A percentile compares a stretch with the other conserved stretches of the same genome.
Evolutionary conservation across 1,284 basidiomycete species (phyloP).

Genomic region (Naganishia liquefaciens): DNA sequence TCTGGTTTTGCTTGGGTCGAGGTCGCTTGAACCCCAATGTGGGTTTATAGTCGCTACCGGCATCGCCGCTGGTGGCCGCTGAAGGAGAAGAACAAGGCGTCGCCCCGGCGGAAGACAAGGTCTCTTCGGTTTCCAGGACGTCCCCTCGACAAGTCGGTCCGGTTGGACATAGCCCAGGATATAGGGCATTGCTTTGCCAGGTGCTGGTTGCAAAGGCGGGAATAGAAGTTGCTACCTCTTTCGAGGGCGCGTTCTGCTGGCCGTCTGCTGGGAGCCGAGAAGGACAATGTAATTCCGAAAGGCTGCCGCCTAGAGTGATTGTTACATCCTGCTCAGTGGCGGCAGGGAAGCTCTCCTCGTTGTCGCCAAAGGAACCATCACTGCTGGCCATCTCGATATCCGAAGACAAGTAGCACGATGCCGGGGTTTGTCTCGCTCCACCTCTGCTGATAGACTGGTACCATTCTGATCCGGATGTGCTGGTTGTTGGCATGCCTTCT

Average conservation of each 20-base stretch:
- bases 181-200: no score
- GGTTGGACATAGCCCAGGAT: no score
- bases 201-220: background rate
- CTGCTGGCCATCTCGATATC: conserved; percentile 27
- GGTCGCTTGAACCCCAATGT: conserved; percentile 8
- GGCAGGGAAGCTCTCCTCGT: background rate
- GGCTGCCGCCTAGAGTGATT: background rate
- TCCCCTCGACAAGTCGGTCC: no score
- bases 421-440: background rate
- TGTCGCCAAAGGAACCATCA: background rate
- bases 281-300: no score
- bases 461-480: background rate
- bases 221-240: no score
- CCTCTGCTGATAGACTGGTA: background rate
- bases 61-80: background rate
- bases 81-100: background rate
- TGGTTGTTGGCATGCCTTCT: background rate
- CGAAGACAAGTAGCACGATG: conserved; percentile 12
- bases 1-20: background rate
- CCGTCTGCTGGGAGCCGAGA: no score
- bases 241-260: no score
- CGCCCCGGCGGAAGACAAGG: background rate
- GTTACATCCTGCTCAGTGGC: background rate
- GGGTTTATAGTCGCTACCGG: conserved; percentile 21
- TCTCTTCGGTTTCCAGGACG: background rate